Evolutionary conservation across 1,284 basidiomycete species (phyloP).

Genomic region (Irpex sp.): DNA sequence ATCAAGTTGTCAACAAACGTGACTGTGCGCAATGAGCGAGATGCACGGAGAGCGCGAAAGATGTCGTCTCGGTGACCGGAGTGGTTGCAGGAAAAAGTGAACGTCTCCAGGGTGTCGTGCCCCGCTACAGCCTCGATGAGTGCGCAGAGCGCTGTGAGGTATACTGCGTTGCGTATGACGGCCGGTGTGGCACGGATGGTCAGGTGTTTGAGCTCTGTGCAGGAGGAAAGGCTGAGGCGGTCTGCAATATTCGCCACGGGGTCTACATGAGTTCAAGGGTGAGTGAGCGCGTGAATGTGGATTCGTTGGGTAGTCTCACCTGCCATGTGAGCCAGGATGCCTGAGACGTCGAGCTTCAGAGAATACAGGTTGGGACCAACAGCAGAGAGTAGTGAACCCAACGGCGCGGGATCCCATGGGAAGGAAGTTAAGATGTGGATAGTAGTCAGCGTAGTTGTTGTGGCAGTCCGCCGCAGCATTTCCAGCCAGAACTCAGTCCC

Average conservation of each 20-base stretch:
- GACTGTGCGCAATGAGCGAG: background rate
- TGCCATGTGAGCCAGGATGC: background rate
- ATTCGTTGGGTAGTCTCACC: background rate
- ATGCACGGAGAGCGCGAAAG: background rate
- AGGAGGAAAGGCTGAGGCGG: background rate
- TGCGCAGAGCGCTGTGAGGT: background rate
- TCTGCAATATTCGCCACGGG: background rate
- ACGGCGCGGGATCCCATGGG: background rate
- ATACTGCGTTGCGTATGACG: background rate
- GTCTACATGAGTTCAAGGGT: background rate
- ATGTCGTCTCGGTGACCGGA: background rate
- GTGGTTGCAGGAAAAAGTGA: background rate
- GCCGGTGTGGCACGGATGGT: background rate
- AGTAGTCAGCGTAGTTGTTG: background rate
- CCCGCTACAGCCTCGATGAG: background rate
- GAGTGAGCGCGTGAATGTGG: background rate
- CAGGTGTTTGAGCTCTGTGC: background rate
- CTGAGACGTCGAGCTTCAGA: background rate
- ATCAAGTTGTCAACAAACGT: background rate
- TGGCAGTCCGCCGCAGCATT: background rate
- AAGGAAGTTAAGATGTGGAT: background rate
- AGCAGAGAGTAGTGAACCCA: background rate
- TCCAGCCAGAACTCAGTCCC: background rate
- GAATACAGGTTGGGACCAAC: background rate
- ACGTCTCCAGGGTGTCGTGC: background rate